phyloP scores from a whole-genome alignment of 352 stramenopile genomes.

The Phytophthora pini region DNA sequence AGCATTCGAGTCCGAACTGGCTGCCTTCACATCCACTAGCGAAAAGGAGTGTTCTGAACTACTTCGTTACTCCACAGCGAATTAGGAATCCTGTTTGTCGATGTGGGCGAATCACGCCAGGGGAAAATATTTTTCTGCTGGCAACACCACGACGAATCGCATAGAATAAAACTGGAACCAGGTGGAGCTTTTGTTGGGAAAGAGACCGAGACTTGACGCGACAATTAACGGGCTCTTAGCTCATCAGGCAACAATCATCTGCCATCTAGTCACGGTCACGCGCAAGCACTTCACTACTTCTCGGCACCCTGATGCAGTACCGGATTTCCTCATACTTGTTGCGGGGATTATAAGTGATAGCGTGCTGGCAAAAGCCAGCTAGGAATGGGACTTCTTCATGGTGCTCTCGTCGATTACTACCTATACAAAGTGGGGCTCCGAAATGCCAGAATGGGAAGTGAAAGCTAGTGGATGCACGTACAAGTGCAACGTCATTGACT shows the following conservation, averaged over 20 bases:
- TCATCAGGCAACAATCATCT: constrained; percentile 3
- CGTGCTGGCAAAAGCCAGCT: background rate
- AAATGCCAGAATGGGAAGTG: constrained; percentile 1
- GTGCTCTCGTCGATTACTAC: background rate
- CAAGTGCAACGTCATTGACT: background rate
- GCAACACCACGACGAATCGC: background rate
- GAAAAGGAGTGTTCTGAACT: background rate
- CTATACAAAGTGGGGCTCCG: background rate
- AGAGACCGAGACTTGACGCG: background rate
- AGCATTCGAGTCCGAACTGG: background rate
- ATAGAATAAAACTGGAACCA: background rate
- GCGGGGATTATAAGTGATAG: background rate
- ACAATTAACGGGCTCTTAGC: background rate
- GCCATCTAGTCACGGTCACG: background rate
- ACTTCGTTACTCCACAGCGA: background rate
- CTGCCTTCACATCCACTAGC: background rate
- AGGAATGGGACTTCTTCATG: background rate
- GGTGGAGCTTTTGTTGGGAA: background rate
- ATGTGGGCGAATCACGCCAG: background rate
- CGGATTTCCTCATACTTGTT: background rate
- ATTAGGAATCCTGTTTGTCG: background rate
- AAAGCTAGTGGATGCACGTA: background rate
- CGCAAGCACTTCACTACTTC: constrained; percentile 1
- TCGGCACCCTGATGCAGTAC: background rate
- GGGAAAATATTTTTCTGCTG: background rate